These are phyloP conservation scores for Penicillium ucsense DNA, from an alignment of 495 filamentous ascomycete species.

Conservation along the genomic window DNA sequence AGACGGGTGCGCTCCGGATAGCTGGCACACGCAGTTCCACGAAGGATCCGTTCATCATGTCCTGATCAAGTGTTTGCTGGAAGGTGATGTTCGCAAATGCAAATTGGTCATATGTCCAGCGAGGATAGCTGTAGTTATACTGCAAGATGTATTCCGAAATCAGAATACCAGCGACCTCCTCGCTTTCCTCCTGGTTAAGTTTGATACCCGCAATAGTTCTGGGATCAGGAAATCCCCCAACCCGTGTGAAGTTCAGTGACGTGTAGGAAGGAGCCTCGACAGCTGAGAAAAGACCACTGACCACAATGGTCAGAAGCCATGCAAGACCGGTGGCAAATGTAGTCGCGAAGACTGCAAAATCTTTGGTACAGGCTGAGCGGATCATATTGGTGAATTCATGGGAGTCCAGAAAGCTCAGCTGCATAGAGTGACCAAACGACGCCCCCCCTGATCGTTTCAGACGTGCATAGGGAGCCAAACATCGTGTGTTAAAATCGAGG, in stretches of 20 bases:
- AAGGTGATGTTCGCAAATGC: slow-evolving; percentile 2
- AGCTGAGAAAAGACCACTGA: slow-evolving; percentile 6
- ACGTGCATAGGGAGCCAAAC: slow-evolving; percentile 4
- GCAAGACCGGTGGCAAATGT: not conserved
- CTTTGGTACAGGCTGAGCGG: not conserved
- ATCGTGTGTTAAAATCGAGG: slow-evolving; percentile 5
- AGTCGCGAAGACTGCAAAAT: slow-evolving; percentile 8
- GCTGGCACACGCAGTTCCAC: not conserved
- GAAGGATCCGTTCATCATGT: not conserved
- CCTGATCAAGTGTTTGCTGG: not conserved
- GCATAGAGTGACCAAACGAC: slow-evolving; percentile 1
- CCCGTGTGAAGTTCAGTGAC: not conserved
- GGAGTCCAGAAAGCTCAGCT: slow-evolving; percentile 1
- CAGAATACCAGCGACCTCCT: too few relatives aligned
- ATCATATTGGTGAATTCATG: not conserved
- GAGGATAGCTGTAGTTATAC: slow-evolving; percentile 3
- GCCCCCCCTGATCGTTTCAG: not conserved
- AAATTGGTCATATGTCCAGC: slow-evolving; percentile 6
- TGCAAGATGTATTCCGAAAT: slow-evolving; percentile 1
- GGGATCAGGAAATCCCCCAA: not conserved
- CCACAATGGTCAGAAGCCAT: slow-evolving; percentile 6
- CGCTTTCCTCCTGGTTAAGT: too few relatives aligned
- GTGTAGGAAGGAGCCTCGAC: not conserved
- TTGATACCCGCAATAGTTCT: not conserved
- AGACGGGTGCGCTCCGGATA: not conserved